Conservation (phyloP, 2,329 filamentous ascomycete genomes). For the Chrysosporium keratinophilum region DNA sequence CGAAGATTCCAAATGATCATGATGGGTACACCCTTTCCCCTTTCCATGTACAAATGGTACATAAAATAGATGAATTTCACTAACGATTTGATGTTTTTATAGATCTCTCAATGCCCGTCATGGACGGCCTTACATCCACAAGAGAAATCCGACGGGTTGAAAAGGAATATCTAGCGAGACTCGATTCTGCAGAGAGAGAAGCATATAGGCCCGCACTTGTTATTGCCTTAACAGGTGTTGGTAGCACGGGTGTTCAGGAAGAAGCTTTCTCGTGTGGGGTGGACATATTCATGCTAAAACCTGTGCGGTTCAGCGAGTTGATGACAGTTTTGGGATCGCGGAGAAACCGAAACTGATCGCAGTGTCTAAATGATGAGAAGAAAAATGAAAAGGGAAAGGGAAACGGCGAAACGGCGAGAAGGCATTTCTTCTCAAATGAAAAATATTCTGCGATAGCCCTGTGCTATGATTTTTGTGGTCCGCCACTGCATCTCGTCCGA, state of each 20-base stretch:
- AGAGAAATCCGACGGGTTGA: slow-evolving; percentile 24
- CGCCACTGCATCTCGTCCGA: too few relatives aligned
- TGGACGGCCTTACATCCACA: slow-evolving; percentile 28
- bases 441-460: too few relatives aligned
- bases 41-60: too few relatives aligned
- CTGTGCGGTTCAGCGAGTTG: slow-evolving; percentile 9
- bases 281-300: slow-evolving; percentile 28
- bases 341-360: too few relatives aligned
- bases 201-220: slow-evolving; percentile 17
- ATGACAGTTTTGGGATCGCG: neutral
- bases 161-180: slow-evolving; percentile 2
- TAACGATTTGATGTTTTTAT: neutral
- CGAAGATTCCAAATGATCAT: neutral
- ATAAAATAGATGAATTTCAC: too few relatives aligned
- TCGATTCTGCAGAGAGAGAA: neutral
- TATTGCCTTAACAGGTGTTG: slow-evolving; percentile 26
- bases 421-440: too few relatives aligned
- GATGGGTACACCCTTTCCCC: neutral
- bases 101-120: slow-evolving; percentile 32
- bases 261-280: slow-evolving; percentile 27
- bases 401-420: too few relatives aligned
- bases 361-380: too few relatives aligned
- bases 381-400: too few relatives aligned
- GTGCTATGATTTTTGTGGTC: too few relatives aligned
- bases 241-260: slow-evolving; percentile 22